phyloP scores from a whole-genome alignment of 805 yeast species.

The Gaillardinia entomophila region DNA sequence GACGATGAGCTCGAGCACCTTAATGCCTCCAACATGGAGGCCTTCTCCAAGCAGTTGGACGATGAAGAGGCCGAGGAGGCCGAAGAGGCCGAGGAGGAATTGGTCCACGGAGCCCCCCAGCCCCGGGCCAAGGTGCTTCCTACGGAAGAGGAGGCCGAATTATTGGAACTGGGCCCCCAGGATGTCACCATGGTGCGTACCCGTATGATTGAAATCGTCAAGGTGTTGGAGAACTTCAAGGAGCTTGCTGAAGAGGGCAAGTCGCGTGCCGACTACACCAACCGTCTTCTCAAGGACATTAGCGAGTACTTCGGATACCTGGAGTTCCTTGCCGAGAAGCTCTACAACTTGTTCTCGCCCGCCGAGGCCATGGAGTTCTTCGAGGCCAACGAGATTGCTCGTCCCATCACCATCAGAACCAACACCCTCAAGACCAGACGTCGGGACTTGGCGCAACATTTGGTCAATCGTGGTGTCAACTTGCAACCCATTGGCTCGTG shows the following conservation, averaged over 20 bases:
- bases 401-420: slow-evolving; percentile 97
- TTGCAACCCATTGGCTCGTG: slow-evolving; percentile 95
- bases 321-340: slow-evolving; percentile 86
- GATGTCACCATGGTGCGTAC: slow-evolving; percentile 83
- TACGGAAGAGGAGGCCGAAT: slow-evolving; percentile 51
- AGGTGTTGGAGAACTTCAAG: slow-evolving; percentile 87
- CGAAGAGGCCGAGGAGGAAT: slow-evolving; percentile 46
- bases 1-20: slow-evolving; percentile 62
- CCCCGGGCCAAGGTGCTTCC: slow-evolving; percentile 80
- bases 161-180: slow-evolving; percentile 48
- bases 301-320: slow-evolving; percentile 93
- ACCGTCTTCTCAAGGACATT: slow-evolving; percentile 76
- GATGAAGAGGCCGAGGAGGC: slow-evolving; percentile 46
- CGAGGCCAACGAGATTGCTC: slow-evolving; percentile 95
- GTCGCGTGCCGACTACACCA: slow-evolving; percentile 77
- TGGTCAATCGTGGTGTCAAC: slow-evolving; percentile 95
- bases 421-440: slow-evolving; percentile 92
- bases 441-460: slow-evolving; percentile 89
- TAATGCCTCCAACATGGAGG: slow-evolving; percentile 81
- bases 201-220: slow-evolving; percentile 91
- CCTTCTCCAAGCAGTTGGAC: slow-evolving; percentile 62
- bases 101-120: slow-evolving; percentile 53
- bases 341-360: slow-evolving; percentile 87
- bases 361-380: slow-evolving; percentile 97
- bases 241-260: slow-evolving; percentile 78